Base-by-base conservation (phyloP, 179 eudicot species). In the Pouteria campechiana region DNA sequence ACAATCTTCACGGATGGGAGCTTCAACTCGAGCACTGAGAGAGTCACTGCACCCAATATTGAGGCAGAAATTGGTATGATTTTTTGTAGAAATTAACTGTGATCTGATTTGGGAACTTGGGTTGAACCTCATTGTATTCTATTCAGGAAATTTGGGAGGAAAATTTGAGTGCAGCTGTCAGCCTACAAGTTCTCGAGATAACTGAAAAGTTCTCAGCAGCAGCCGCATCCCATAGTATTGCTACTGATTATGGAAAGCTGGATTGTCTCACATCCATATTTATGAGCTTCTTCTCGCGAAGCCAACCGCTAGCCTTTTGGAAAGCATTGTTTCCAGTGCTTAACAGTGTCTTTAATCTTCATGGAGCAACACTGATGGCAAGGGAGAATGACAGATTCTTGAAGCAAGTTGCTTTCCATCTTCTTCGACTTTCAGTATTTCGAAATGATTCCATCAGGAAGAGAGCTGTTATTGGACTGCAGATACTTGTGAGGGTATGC, bases 111-210 rank as follows among this genome's bases (percentile, higher is more conserved):
- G 19, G 2, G 27, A 41, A 22, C 15, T 41, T 10, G 13, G 21
- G 17, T 41, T 41, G 3, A n/a, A n/a, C n/a, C n/a, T n/a, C n/a
- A n/a, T 30, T 39, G 11, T 29, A 7, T 44, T 22, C 11, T 36
- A 35, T 64, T 37, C 84, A 92, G 99, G 99, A 92, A 63, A 96
- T 92, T 53, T 92, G 99, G 99, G 99, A 92, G 73, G 99, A 92
- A 51, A 92, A 83, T 68, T 72, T 92, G 63, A 79, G 96, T 67
- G 84, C 96, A 65, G 73, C 94, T 61, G 88, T 82, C 59, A 92
- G 94, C 64, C 94, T 92, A 55, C 94, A 87, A 67, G 94, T 82
- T 42, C 52, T 92, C 39, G 92, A 92, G 68, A 72, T 92, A 32
- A 70, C 82, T 27, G 92, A 92, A 42, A 82, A 82, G 44, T 92